Evolutionary conservation across 176 grass and related monocot genomes (phyloP).

Genomic region (Panicum miliaceum): DNA sequence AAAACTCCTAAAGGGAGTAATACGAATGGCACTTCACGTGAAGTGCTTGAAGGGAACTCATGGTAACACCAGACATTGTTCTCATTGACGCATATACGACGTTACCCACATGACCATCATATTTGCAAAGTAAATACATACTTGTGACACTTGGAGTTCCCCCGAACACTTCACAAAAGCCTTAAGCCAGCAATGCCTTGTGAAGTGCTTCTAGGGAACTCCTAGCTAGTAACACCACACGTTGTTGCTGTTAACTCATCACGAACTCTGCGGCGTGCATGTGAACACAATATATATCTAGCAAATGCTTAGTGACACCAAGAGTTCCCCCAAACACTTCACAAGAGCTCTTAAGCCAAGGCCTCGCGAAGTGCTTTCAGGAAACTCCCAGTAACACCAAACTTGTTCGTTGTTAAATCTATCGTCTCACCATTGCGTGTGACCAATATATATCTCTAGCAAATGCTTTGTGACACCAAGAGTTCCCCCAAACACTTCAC

Average conservation of each 20-base stretch:
- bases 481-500: slow-evolving; percentile 73
- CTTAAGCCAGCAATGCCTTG: neutral
- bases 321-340: slow-evolving; percentile 68
- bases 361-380: slow-evolving; percentile 46
- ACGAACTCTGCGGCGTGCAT: neutral
- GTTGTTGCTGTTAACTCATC: neutral
- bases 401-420: neutral
- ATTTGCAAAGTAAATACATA: neutral
- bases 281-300: neutral
- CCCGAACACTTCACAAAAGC: slow-evolving; percentile 57
- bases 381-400: neutral
- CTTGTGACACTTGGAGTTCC: slow-evolving; percentile 45
- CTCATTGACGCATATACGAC: neutral
- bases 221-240: slow-evolving; percentile 33
- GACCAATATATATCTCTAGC: neutral
- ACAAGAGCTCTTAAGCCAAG: neutral
- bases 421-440: neutral
- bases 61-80: slow-evolving; percentile 22
- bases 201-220: slow-evolving; percentile 60
- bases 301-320: slow-evolving; percentile 15
- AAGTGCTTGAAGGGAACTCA: slow-evolving; percentile 52
- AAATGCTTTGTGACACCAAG: slow-evolving; percentile 32
- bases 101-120: rapidly evolving
- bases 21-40: neutral
- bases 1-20: slow-evolving; percentile 3